Evolutionary conservation across 2,329 filamentous ascomycete species (phyloP), one percentile per base, ranked within the genome.

Genomic region (Ophiostoma australiae): DNA sequence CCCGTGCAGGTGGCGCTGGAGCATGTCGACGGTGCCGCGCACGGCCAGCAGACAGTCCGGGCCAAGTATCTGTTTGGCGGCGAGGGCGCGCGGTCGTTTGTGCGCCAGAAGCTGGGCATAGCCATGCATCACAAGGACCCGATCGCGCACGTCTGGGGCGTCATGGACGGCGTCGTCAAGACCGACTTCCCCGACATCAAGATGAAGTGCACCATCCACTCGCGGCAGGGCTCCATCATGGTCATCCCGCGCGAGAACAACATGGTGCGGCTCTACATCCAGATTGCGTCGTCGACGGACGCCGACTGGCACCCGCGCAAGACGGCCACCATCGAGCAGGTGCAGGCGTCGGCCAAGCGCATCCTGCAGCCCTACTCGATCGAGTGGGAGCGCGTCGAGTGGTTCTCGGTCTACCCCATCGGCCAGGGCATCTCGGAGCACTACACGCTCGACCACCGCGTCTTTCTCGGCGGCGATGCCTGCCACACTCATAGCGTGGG

Each of bases 161-260:
- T 92, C 23, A 90, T 92, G 82, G 90, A 93, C 76, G 85, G 90
- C 44, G 88, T 92, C 1, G 87, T 91, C 31, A 83, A 87, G 76
- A 92, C 90, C 0, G 84, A 92, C 76, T 93, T 93, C 74, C 90
- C 91, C 0, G 91, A 94, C 77, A 91, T 93, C 76, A 90, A 91
- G 83, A 90, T 90, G 84, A 90, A 91, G 82, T 91, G 89, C 75
- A 91, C 89, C 0, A 91, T 93, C 72, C 91, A 93, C 77, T 92
- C 90, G 3, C 84, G 87, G 66, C 83, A 89, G 71, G 91, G 91
- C 1, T 92, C 90, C 23, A 89, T 94, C 76, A 91, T 94, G 87
- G 89, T 93, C 4, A 93, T 94, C 71, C 91, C 91, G 0, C 84
- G 90, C 33, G 90, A 92, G 77, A 80, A 86, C 70, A 86, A 88